A percentile compares a stretch with the other conserved stretches of the same genome.
These are phyloP conservation scores for Wallacemonas sp. DNA, from an alignment of 208 protist species.

Conservation along the genomic window DNA sequence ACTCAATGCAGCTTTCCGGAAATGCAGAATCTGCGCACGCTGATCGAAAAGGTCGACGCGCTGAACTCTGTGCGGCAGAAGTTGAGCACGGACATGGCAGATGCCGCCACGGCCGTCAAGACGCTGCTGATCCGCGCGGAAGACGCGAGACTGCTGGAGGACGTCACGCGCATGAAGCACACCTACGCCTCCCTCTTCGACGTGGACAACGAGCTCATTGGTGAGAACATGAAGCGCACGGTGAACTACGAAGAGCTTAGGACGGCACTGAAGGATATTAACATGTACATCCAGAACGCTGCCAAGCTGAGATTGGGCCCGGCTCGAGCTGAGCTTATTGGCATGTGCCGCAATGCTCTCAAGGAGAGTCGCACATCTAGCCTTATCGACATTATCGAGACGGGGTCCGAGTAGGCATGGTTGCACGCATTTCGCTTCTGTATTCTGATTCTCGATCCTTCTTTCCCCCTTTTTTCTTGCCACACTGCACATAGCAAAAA, in stretches of 20 bases:
- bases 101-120: constrained; percentile 85
- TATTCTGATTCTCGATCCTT: not conserved
- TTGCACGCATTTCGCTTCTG: no score
- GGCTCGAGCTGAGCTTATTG: constrained; percentile 56
- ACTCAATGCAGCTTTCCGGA: constrained; percentile 85
- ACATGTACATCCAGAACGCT: constrained; percentile 92
- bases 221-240: constrained; percentile 92
- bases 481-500: no score
- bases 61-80: constrained; percentile 85
- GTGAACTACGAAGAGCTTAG: constrained; percentile 93
- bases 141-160: constrained; percentile 88
- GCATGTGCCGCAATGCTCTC: constrained; percentile 84
- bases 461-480: constrained; percentile 6
- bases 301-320: constrained; percentile 83
- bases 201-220: constrained; percentile 87
- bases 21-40: constrained; percentile 41
- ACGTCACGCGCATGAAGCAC: constrained; percentile 81
- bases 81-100: constrained; percentile 94
- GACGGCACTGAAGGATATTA: constrained; percentile 84
- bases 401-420: constrained; percentile 34
- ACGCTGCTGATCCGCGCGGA: constrained; percentile 90
- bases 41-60: constrained; percentile 83
- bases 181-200: constrained; percentile 85
- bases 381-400: constrained; percentile 86
- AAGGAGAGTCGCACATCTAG: constrained; percentile 72